phyloP scores from a whole-genome alignment of 2,329 filamentous ascomycete species.

The Claviceps monticola region DNA sequence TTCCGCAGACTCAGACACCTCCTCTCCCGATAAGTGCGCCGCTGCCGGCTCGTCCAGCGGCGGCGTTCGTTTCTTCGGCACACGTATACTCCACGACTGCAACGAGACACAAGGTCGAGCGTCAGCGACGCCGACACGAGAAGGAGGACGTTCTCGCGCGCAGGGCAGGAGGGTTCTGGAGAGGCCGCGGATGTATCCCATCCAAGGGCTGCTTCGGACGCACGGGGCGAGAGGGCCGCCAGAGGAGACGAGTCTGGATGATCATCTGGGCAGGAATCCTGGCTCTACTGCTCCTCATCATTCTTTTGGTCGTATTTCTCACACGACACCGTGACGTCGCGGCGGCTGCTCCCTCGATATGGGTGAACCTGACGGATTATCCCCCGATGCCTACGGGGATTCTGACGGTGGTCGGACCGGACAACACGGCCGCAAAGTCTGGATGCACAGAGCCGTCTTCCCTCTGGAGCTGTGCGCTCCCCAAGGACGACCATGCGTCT shows the following conservation, averaged over 20 bases:
- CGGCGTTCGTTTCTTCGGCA: conserved; percentile 31
- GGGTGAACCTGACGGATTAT: conserved; percentile 76
- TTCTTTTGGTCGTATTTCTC: conserved; percentile 46
- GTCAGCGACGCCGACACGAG: conserved; percentile 41
- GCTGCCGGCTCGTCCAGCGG: conserved; percentile 30
- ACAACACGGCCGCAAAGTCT: conserved; percentile 47
- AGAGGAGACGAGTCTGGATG: conserved; percentile 46
- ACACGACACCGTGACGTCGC: conserved; percentile 13
- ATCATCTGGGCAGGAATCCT: conserved; percentile 36
- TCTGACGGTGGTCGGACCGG: conserved; percentile 61
- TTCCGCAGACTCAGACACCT: conserved; percentile 9
- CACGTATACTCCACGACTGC: conserved; percentile 28
- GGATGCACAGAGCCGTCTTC: conserved; percentile 60
- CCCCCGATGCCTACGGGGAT: conserved; percentile 78
- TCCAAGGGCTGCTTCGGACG: conserved; percentile 52
- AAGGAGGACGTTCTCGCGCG: conserved; percentile 50
- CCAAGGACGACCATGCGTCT: conserved; percentile 58
- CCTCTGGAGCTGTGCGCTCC: conserved; percentile 75
- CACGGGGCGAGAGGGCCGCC: conserved; percentile 47
- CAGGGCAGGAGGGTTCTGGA: conserved; percentile 48
- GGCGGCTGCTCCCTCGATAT: conserved; percentile 32
- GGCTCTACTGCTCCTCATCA: conserved; percentile 39
- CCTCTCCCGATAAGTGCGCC: conserved; percentile 8
- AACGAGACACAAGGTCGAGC: conserved; percentile 32
- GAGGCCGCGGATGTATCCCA: conserved; percentile 49